Conservation (phyloP, 352 stramenopile genomes). For the Globisporangium parvum region DNA sequence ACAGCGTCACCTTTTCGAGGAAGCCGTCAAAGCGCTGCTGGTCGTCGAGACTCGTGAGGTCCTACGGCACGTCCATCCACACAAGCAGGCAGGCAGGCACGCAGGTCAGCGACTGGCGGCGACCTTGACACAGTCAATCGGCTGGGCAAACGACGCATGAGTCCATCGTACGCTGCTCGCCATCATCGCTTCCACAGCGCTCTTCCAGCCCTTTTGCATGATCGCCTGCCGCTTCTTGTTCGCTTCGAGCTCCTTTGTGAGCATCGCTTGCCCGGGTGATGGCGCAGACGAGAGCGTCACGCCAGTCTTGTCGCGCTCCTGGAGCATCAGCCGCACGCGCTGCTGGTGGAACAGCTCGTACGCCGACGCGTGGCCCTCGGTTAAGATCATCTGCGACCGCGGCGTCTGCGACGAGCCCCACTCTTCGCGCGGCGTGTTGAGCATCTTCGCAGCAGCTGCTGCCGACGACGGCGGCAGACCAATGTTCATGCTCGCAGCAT, state of each 20-base stretch:
- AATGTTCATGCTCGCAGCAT: conserved; percentile 13
- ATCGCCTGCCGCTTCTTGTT: conserved; percentile 88
- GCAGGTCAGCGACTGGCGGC: too few relatives aligned
- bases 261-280: conserved; percentile 77
- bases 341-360: conserved; percentile 88
- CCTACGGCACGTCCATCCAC: conserved; percentile 17
- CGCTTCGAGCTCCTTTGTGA: conserved; percentile 84
- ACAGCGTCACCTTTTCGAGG: conserved; percentile 57
- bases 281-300: conserved; percentile 70
- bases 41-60: conserved; percentile 44
- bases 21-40: conserved; percentile 58
- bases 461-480: conserved; percentile 38
- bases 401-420: conserved; percentile 84
- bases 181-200: conserved; percentile 78
- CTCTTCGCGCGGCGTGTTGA: conserved; percentile 77
- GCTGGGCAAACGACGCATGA: too few relatives aligned
- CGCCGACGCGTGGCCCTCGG: conserved; percentile 70
- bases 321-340: conserved; percentile 73
- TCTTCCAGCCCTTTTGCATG: conserved; percentile 88
- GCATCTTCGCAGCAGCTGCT: conserved; percentile 30
- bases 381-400: conserved; percentile 77
- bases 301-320: conserved; percentile 78
- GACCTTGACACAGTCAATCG: too few relatives aligned
- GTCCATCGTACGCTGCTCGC: conserved; percentile 37
- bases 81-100: too few relatives aligned